phyloP scores from a whole-genome alignment of 176 grass and related monocot species.

The Leersia perrieri region DNA sequence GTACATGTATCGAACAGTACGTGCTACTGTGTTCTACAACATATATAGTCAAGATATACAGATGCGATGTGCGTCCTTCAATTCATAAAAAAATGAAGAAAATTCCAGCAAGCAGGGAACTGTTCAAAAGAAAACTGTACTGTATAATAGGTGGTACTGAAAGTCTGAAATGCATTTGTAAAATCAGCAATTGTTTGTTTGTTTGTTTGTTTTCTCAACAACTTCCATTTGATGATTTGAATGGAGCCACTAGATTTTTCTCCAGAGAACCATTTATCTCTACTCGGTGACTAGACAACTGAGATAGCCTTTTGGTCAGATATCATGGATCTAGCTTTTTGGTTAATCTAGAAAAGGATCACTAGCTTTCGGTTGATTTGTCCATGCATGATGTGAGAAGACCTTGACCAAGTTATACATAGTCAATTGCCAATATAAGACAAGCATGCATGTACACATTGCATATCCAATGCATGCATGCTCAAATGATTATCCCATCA shows the following conservation, averaged over 20 bases:
- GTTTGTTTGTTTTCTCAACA: neutral
- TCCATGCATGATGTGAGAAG: constrained; percentile 34
- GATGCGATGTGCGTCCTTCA: neutral
- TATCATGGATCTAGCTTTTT: constrained; percentile 55
- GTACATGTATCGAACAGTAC: neutral
- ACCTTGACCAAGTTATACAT: constrained; percentile 27
- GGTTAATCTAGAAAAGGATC: constrained; percentile 24
- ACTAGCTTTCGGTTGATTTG: constrained; percentile 54
- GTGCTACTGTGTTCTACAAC: neutral
- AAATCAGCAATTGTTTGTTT: neutral
- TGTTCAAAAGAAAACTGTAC: neutral
- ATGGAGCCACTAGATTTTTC: neutral
- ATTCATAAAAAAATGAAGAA: neutral
- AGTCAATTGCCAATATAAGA: constrained; percentile 34
- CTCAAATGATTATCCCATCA: constrained; percentile 31
- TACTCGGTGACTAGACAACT: constrained; percentile 32
- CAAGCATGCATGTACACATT: constrained; percentile 6
- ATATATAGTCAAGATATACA: neutral
- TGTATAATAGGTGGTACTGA: neutral
- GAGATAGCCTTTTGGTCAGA: constrained; percentile 50
- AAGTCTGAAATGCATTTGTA: neutral
- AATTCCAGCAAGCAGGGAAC: neutral
- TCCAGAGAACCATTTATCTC: neutral
- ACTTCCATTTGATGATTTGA: neutral
- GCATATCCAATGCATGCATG: neutral